These are phyloP conservation scores for Paragyromitra xinjiangensis DNA, from an alignment of 495 filamentous ascomycete species.

Conservation along the genomic window DNA sequence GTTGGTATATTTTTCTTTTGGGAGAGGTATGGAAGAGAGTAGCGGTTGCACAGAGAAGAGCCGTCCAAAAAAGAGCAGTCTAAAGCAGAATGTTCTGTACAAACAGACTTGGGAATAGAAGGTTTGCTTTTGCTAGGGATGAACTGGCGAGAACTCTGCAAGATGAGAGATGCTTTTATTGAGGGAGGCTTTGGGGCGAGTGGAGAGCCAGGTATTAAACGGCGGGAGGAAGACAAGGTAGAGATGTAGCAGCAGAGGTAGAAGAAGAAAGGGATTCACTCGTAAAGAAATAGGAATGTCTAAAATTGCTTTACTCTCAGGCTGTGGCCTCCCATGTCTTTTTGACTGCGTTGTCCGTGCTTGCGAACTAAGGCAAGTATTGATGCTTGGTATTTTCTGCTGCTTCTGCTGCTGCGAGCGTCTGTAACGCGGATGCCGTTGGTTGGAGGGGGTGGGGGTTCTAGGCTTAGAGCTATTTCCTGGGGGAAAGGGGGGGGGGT, in stretches of 20 bases:
- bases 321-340: slow-evolving; percentile 54
- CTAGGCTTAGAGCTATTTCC: slow-evolving; percentile 44
- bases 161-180: slow-evolving; percentile 48
- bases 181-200: slow-evolving; percentile 38
- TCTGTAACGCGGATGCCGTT: slow-evolving; percentile 56
- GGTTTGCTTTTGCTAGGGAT: slow-evolving; percentile 50
- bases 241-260: slow-evolving; percentile 48
- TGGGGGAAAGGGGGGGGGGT: slow-evolving; percentile 43
- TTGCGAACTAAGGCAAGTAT: slow-evolving; percentile 55
- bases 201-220: slow-evolving; percentile 54
- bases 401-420: slow-evolving; percentile 48
- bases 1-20: slow-evolving; percentile 40
- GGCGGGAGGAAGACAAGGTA: slow-evolving; percentile 54
- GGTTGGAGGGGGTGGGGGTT: slow-evolving; percentile 52
- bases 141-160: slow-evolving; percentile 47
- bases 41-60: slow-evolving; percentile 41
- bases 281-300: slow-evolving; percentile 54
- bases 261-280: slow-evolving; percentile 56
- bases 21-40: slow-evolving; percentile 13
- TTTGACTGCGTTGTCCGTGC: slow-evolving; percentile 56
- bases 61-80: slow-evolving; percentile 20
- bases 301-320: slow-evolving; percentile 49
- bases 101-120: slow-evolving; percentile 39
- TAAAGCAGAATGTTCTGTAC: slow-evolving; percentile 23
- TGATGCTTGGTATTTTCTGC: slow-evolving; percentile 52